Base-by-base conservation (phyloP, 441 rosid species). In the Erysimum cheiri region DNA sequence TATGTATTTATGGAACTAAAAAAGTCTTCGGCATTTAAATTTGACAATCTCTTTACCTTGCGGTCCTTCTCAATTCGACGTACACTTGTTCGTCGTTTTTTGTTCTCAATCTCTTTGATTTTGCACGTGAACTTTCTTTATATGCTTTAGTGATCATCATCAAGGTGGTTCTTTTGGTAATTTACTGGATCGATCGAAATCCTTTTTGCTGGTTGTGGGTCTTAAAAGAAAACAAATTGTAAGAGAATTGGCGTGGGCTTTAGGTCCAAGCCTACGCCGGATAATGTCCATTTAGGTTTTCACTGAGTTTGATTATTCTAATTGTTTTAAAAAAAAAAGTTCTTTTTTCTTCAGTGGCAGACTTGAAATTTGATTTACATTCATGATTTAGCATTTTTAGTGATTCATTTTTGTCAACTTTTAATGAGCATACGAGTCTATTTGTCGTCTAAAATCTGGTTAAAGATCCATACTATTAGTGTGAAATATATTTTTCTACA, bases 11-110 rank as follows among this genome's bases (percentile, higher is more conserved):
- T 32, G 71, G 60, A 65, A 72, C 7, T 39, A 64, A 48, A 41
- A 41, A 65, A 48, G 71, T 65, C 71, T 48, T 72, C 54, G 35
- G 11, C 67, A 73, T 72, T 72, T 64, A 54, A 72, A 64, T 48
- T 57, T 36, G 60, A 39, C 53, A 28, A 53, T 57, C 33, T 37
- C 36, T 47, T 40, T 64, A 4, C 22, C 66, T 31, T 48, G 77
- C 71, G 71, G 60, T 72, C 71, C 66, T 72, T 41, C 59, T 57
- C 50, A 57, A 8, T 14, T 39, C 66, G 26, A 32, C 66, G 71
- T 72, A 72, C 66, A 72, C 67, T 65, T 73, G 61, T 55, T 64
- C 76, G 49, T 64, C 58, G 39, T 35, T 13, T 50, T 71, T 32
- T 62, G 53, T 50, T 39, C 22, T 37, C 28, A 26, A 26, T 3